Conservation (phyloP, 2,329 filamentous ascomycete genomes). For the Trichoderma endophyticum region DNA sequence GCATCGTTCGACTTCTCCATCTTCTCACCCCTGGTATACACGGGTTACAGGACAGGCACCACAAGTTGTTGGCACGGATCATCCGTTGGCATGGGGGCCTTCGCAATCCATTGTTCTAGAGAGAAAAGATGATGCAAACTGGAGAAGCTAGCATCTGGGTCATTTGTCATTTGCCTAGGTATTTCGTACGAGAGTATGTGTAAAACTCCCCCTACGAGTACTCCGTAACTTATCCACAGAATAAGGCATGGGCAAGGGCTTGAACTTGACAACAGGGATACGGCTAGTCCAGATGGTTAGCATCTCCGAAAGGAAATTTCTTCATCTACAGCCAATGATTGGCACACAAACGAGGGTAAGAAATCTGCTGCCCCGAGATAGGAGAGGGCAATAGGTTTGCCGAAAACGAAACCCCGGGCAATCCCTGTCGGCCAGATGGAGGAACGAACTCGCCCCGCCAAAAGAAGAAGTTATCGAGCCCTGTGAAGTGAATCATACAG, state of each 20-base stretch:
- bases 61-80: slow-evolving; percentile 2
- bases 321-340: background rate
- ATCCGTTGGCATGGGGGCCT: background rate
- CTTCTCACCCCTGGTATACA: background rate
- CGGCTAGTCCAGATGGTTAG: background rate
- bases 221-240: background rate
- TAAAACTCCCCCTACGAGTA: background rate
- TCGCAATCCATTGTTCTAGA: background rate
- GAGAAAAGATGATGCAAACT: slow-evolving; percentile 3
- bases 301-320: slow-evolving; percentile 1
- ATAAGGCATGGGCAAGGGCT: slow-evolving; percentile 2
- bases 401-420: background rate
- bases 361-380: background rate
- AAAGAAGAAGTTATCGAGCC: background rate
- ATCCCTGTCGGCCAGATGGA: background rate
- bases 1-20: background rate
- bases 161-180: background rate
- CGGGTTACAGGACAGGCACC: background rate
- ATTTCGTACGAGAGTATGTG: background rate
- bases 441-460: background rate
- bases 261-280: background rate
- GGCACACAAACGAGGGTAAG: background rate
- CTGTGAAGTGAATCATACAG: background rate
- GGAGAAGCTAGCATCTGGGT: background rate
- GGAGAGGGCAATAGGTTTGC: background rate